Percentiles rank a stretch among this genome's conserved stretches.
Evolutionary conservation across 305 asterid genomes (phyloP).

Genomic region (Rubia occidens): DNA sequence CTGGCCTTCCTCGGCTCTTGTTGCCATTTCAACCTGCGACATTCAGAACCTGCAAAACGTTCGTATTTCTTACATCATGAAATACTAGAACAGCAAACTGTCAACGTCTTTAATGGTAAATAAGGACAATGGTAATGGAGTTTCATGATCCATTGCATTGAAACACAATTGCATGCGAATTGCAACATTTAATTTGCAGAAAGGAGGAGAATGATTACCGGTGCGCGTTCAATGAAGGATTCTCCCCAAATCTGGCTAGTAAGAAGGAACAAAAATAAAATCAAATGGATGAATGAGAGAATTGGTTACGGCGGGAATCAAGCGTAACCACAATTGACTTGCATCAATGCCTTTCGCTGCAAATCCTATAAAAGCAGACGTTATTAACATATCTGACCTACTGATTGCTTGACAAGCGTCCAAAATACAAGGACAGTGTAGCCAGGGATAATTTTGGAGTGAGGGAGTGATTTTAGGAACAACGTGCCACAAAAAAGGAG

Average conservation of each 20-base stretch:
- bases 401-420: too few relatives aligned
- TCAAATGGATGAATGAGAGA: neutral
- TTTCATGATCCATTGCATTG: neutral
- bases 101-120: too few relatives aligned
- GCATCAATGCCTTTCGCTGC: neutral
- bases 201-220: neutral
- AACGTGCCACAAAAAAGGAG: neutral
- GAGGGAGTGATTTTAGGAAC: too few relatives aligned
- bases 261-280: too few relatives aligned
- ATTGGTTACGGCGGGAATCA: neutral
- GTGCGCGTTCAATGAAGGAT: neutral
- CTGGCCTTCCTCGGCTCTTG: constrained; percentile 30
- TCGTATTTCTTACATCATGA: too few relatives aligned
- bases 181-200: neutral
- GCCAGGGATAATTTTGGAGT: too few relatives aligned
- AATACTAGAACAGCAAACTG: too few relatives aligned
- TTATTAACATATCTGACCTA: neutral
- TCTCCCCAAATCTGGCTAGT: neutral
- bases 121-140: neutral
- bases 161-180: neutral
- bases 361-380: neutral
- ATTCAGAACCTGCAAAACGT: neutral
- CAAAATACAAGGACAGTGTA: too few relatives aligned
- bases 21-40: constrained; percentile 28
- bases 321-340: neutral